Evolutionary conservation across 371 early-diverging fungal species (phyloP).

Genomic region (Mortierella sp.): DNA sequence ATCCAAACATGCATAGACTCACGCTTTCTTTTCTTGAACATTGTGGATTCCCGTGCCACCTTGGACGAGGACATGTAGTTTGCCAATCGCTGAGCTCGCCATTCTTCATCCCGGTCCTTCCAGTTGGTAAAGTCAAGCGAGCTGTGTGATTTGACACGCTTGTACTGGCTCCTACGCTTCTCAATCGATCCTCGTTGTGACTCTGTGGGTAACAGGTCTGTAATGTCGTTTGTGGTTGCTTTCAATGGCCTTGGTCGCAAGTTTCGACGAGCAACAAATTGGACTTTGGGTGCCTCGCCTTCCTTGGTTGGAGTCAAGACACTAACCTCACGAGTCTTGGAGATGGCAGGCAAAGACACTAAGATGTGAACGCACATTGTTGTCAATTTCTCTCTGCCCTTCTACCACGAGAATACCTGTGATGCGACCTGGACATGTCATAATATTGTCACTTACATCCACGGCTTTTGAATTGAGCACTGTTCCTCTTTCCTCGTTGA

Average conservation of each 20-base stretch:
- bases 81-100: constrained; percentile 44
- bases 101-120: constrained; percentile 51
- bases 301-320: constrained; percentile 10
- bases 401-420: neutral
- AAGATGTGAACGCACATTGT: neutral
- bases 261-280: constrained; percentile 41
- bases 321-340: constrained; percentile 32
- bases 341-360: constrained; percentile 38
- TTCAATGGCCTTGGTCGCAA: constrained; percentile 26
- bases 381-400: too few species aligned
- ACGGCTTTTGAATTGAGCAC: constrained; percentile 37
- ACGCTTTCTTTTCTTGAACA: constrained; percentile 54
- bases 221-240: constrained; percentile 3
- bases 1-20: neutral
- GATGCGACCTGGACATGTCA: neutral
- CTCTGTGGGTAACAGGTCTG: neutral
- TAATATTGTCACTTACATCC: constrained; percentile 25
- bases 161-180: constrained; percentile 38
- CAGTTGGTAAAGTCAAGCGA: constrained; percentile 50
- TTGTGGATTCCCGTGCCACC: constrained; percentile 37
- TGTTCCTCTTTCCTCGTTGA: constrained; percentile 35
- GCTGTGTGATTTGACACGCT: constrained; percentile 29
- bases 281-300: constrained; percentile 25
- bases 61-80: constrained; percentile 42
- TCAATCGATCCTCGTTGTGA: constrained; percentile 7